phyloP scores from a whole-genome alignment of 2,329 filamentous ascomycete genomes.

The Colletotrichum eremochloae region DNA sequence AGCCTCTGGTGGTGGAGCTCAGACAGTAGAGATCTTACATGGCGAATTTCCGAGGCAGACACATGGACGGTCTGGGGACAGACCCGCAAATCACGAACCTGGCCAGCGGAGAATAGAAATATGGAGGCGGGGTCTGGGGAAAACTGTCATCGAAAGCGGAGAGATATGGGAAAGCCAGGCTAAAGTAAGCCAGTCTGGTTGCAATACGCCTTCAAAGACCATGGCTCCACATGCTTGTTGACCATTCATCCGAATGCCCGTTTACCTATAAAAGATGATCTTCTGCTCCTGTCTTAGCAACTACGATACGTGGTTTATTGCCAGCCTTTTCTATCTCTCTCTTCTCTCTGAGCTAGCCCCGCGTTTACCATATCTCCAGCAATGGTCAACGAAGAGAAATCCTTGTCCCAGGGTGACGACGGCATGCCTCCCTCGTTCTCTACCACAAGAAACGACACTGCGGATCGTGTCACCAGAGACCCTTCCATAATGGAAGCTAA shows the following conservation, averaged over 20 bases:
- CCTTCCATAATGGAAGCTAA: slow-evolving; percentile 28
- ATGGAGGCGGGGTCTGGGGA: slow-evolving; percentile 36
- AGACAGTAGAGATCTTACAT: background rate
- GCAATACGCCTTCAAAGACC: background rate
- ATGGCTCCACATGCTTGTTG: background rate
- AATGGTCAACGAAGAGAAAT: slow-evolving; percentile 35
- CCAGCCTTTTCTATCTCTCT: background rate
- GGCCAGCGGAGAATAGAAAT: slow-evolving; percentile 7
- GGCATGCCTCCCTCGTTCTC: background rate
- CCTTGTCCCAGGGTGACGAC: background rate
- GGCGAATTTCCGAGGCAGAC: no score
- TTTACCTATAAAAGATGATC: slow-evolving; percentile 6
- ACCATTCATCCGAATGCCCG: no score
- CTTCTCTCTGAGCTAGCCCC: background rate
- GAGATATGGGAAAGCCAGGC: slow-evolving; percentile 17
- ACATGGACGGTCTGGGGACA: background rate
- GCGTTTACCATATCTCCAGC: background rate
- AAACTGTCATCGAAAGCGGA: slow-evolving; percentile 6
- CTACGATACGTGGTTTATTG: background rate
- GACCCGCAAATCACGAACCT: background rate
- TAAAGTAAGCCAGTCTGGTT: no score
- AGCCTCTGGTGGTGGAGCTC: background rate
- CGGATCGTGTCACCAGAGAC: slow-evolving; percentile 24
- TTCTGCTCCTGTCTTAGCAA: background rate
- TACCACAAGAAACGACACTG: background rate